Evolutionary conservation across 169 alveolate genomes (phyloP).

Genomic region (Cryptosporidium viatorum): DNA sequence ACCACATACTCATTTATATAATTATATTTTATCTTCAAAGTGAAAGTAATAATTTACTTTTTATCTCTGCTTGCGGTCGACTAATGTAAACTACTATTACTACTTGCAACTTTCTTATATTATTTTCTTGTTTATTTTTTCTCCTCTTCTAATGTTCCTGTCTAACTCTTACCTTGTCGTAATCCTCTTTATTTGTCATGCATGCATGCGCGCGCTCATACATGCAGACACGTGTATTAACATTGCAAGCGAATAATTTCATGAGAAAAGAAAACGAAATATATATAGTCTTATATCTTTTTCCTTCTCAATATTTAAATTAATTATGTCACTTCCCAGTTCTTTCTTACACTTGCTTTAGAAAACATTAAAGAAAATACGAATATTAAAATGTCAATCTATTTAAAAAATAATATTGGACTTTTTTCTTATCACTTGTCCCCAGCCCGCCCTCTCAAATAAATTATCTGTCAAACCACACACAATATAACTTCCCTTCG

Average conservation of each 20-base stretch:
- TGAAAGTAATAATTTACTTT: not conserved
- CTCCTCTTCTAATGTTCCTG: not conserved
- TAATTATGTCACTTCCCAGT: too few relatives aligned
- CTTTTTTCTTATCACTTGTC: not conserved
- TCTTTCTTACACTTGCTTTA: too few relatives aligned
- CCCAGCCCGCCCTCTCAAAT: not conserved
- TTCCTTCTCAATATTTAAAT: too few relatives aligned
- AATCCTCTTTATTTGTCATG: not conserved
- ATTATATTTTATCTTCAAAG: not conserved
- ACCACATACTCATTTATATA: conserved; percentile 12
- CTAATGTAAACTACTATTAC: not conserved
- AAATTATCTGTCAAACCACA: not conserved
- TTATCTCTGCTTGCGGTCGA: not conserved
- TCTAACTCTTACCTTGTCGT: not conserved
- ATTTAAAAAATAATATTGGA: too few relatives aligned
- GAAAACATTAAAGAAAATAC: too few relatives aligned
- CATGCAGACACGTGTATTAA: not conserved
- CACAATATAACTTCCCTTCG: not conserved
- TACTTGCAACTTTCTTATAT: not conserved
- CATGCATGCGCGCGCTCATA: not conserved
- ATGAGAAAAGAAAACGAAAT: too few relatives aligned
- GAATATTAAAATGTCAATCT: too few relatives aligned
- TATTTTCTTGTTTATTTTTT: not conserved
- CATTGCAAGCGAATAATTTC: too few relatives aligned
- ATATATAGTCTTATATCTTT: too few relatives aligned